These are phyloP conservation scores for Moesziomyces parantarcticus DNA, from an alignment of 1,284 basidiomycete genomes.

Conservation along the genomic window DNA sequence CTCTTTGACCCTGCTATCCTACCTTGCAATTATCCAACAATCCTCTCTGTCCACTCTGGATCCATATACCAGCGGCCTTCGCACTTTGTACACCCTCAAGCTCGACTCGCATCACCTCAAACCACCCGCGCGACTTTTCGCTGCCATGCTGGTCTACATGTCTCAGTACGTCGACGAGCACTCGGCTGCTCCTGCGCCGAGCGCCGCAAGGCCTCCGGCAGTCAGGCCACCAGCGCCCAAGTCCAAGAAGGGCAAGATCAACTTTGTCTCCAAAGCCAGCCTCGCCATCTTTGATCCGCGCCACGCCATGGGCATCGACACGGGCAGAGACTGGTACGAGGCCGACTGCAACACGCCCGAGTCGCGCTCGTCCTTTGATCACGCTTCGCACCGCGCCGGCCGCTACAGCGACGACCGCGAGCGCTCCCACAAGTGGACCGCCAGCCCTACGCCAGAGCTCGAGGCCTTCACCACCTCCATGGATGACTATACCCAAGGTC, in stretches of 20 bases:
- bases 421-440: constrained; percentile 19
- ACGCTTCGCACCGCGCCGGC: constrained; percentile 4
- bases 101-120: neutral
- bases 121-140: neutral
- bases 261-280: constrained; percentile 61
- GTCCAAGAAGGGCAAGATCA: constrained; percentile 58
- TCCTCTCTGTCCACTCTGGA: neutral
- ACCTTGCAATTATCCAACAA: no score
- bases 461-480: constrained; percentile 53
- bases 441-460: constrained; percentile 55
- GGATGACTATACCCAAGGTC: constrained; percentile 16
- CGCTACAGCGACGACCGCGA: constrained; percentile 16
- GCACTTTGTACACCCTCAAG: neutral
- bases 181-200: constrained; percentile 13
- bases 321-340: constrained; percentile 39
- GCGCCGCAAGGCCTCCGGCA: neutral
- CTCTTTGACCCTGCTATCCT: no score
- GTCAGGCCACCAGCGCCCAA: constrained; percentile 19
- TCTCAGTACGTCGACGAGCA: constrained; percentile 39
- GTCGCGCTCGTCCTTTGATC: constrained; percentile 31
- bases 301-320: constrained; percentile 64
- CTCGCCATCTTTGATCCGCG: constrained; percentile 61
- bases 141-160: constrained; percentile 35
- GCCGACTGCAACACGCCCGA: constrained; percentile 4
- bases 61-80: neutral